These are phyloP conservation scores for Aspergillus mulundensis DNA, from an alignment of 495 filamentous ascomycete genomes.

Conservation along the genomic window DNA sequence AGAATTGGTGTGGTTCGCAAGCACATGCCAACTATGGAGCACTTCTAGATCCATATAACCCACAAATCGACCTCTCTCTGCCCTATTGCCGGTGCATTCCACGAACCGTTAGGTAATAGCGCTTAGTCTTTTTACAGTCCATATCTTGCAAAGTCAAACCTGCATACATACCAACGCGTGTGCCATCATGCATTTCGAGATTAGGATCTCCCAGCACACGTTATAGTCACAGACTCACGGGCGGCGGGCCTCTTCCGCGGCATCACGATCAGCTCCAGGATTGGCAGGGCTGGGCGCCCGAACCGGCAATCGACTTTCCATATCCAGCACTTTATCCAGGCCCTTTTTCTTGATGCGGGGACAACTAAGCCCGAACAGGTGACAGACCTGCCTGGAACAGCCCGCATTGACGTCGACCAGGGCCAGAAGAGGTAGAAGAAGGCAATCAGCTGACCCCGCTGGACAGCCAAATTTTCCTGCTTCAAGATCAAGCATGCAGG, in stretches of 20 bases:
- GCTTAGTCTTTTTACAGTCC: neutral
- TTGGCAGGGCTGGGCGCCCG: neutral
- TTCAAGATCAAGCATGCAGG: neutral
- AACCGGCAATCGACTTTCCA: slow-evolving; percentile 1
- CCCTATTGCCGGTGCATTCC: neutral
- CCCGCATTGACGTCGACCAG: neutral
- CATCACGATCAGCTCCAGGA: neutral
- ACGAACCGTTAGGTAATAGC: neutral
- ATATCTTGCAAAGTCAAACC: neutral
- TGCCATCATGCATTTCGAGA: neutral
- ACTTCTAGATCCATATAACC: neutral
- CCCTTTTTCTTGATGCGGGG: slow-evolving; percentile 25
- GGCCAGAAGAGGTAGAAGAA: neutral
- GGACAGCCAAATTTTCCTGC: slow-evolving; percentile 13
- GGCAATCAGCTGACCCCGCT: slow-evolving; percentile 25
- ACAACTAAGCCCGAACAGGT: slow-evolving; percentile 7
- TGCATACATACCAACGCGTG: neutral
- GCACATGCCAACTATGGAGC: too few relatives aligned
- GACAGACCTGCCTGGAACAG: slow-evolving; percentile 14
- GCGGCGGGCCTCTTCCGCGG: neutral
- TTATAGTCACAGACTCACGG: too few relatives aligned
- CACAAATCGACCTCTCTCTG: neutral
- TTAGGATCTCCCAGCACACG: neutral
- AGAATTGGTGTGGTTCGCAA: too few relatives aligned
- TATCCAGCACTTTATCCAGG: slow-evolving; percentile 1